Evolutionary conservation across 306 rosid species (phyloP), one percentile per base, ranked within the genome.

Genomic region (Cicer bijugum): DNA sequence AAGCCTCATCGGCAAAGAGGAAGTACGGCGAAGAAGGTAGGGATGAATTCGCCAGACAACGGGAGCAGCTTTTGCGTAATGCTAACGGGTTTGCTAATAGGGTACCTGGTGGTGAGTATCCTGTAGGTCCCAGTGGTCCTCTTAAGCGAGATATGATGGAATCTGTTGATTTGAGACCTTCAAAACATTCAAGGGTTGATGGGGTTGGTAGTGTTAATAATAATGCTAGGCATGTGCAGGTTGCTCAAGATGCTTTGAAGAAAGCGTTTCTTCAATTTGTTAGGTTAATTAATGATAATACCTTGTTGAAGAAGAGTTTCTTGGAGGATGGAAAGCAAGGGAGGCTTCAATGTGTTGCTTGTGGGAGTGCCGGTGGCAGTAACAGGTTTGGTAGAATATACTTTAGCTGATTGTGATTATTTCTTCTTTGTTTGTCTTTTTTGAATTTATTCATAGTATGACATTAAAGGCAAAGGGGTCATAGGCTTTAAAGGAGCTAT

Each of bases 281-380:
- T 45, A 95, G 85, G 83, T 47, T 82, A 40, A 76, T 92, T 20
- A 86, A 90, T 58, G 99, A 95, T 60, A 88, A 84, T 53, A 48
- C 86, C 0, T 35, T 45, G 9, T 91, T 85, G 75, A 90, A 79
- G 88, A 95, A 88, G 86, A 82, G 19, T 82, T 92, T 79, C 82
- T 78, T 90, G 74, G 96, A 89, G 84, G 84, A 95, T 19, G 97
- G 96, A 44, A 92, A 90, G 75, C 87, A 82, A 20, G 92, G 90
- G 7, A 88, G 89, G 52, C 88, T 92, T 78, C 95, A 76, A 16
- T 95, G 99, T 67, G 47, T 85, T 81, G 99, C 90, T 75, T 95
- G 99, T 66, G 80, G 83, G 35, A 28, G 35, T 28, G 35, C 35
- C 68, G 23, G 40, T 39, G 72, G 14, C 74, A 45, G 5, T 75